phyloP scores from a whole-genome alignment of 495 filamentous ascomycete species.

The Bathelium albidoporum region DNA sequence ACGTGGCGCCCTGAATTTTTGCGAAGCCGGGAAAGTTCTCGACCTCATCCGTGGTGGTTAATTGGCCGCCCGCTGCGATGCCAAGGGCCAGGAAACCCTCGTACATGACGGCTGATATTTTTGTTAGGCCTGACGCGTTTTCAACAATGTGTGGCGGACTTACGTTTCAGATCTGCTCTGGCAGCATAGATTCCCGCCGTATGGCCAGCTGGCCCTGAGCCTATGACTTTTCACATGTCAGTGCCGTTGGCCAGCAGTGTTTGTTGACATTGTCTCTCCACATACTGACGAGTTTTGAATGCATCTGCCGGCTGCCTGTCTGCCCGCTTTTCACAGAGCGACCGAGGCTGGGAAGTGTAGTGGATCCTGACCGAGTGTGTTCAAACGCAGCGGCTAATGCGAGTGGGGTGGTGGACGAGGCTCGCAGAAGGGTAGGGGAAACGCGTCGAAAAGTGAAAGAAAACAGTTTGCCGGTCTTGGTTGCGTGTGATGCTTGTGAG shows the following conservation, averaged over 20 bases:
- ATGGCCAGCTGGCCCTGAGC: conserved; percentile 91
- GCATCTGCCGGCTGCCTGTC: conserved; percentile 27
- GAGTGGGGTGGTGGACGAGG: conserved; percentile 47
- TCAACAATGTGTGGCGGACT: conserved; percentile 9
- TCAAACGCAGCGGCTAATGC: conserved; percentile 57
- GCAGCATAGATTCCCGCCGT: conserved; percentile 94
- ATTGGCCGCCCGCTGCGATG: conserved; percentile 88
- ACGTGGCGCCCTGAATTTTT: conserved; percentile 66
- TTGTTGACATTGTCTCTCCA: too few relatives aligned
- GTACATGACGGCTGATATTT: conserved; percentile 64
- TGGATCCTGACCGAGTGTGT: conserved; percentile 36
- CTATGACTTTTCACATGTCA: conserved; percentile 21
- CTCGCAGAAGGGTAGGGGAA: conserved; percentile 47
- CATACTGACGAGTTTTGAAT: conserved; percentile 33
- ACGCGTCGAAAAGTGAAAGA: conserved; percentile 60
- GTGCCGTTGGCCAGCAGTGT: conserved; percentile 12
- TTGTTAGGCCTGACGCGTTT: conserved; percentile 9
- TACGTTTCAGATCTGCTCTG: conserved; percentile 76
- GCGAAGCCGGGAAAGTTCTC: conserved; percentile 98
- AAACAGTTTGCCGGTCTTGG: conserved; percentile 63
- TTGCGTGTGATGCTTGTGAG: not conserved
- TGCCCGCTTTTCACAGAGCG: conserved; percentile 25
- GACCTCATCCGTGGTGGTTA: conserved; percentile 95
- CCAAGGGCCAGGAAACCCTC: conserved; percentile 97
- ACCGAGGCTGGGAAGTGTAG: conserved; percentile 27